Conservation (phyloP, 1,284 basidiomycete species). For the Moesziomyces sp. region DNA sequence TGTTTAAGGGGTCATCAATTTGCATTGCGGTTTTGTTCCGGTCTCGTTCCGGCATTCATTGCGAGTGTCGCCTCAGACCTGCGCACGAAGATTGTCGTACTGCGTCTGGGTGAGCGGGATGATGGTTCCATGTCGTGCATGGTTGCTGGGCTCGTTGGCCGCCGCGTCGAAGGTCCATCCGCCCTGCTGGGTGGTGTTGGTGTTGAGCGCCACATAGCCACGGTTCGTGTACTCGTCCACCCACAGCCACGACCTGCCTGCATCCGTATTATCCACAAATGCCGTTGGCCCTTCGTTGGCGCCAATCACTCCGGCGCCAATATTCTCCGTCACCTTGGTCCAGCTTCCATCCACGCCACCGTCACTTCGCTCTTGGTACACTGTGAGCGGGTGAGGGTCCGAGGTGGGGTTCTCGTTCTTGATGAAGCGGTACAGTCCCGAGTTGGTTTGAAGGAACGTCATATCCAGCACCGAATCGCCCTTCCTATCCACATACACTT, state of each 20-base stretch:
- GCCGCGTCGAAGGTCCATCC: constrained; percentile 5
- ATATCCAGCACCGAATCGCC: constrained; percentile 15
- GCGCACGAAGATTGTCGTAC: constrained; percentile 7
- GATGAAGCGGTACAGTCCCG: constrained; percentile 21
- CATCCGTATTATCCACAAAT: constrained; percentile 16
- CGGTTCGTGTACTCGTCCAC: constrained; percentile 20
- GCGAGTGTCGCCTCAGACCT: not conserved
- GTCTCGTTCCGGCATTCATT: not conserved
- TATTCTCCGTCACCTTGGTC: constrained; percentile 19
- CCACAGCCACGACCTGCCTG: constrained; percentile 9
- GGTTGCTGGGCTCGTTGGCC: constrained; percentile 8
- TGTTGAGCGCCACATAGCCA: constrained; percentile 16
- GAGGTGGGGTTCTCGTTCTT: constrained; percentile 25
- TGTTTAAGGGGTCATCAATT: too few relatives aligned
- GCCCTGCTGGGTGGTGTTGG: constrained; percentile 2
- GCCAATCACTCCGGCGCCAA: constrained; percentile 6
- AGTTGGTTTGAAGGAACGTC: constrained; percentile 16
- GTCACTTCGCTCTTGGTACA: constrained; percentile 16
- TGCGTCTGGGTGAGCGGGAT: constrained; percentile 16
- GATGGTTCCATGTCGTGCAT: constrained; percentile 23
- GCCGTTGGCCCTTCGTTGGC: constrained; percentile 17
- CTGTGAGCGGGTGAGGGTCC: constrained; percentile 18
- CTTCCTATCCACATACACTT: constrained; percentile 15
- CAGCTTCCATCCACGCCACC: constrained; percentile 10
- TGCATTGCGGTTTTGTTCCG: too few relatives aligned